Percentiles rank a stretch among this genome's conserved stretches.
Evolutionary conservation across 2,329 filamentous ascomycete genomes (phyloP).

Genomic region (Cladobotryum mycophilum): DNA sequence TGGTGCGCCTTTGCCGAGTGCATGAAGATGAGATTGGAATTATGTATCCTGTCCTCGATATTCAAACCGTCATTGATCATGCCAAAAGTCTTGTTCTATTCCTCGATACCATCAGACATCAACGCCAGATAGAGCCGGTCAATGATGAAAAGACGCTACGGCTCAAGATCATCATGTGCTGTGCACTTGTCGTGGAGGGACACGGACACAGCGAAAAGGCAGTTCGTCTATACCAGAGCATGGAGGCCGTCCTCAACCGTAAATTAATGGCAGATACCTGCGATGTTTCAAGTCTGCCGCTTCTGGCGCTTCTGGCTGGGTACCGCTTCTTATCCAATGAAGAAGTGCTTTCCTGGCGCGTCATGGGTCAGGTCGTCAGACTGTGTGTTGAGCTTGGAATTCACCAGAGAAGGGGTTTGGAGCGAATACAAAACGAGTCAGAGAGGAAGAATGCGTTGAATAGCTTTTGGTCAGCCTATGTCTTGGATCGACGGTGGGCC

Average conservation of each 20-base stretch:
- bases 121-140: slow-evolving; percentile 31
- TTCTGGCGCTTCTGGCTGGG: slow-evolving; percentile 47
- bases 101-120: slow-evolving; percentile 49
- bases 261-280: slow-evolving; percentile 51
- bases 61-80: slow-evolving; percentile 64
- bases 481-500: slow-evolving; percentile 80
- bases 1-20: slow-evolving; percentile 67
- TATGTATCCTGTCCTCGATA: slow-evolving; percentile 83
- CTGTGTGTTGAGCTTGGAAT: slow-evolving; percentile 76
- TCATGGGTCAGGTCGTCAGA: slow-evolving; percentile 76
- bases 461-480: slow-evolving; percentile 82
- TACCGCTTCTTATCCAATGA: slow-evolving; percentile 85
- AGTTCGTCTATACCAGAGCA: slow-evolving; percentile 66
- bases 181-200: slow-evolving; percentile 69
- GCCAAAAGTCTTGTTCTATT: slow-evolving; percentile 64
- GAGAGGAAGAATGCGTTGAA: slow-evolving; percentile 63
- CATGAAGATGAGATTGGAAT: slow-evolving; percentile 88
- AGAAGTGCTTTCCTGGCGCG: slow-evolving; percentile 77
- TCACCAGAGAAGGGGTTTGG: slow-evolving; percentile 70
- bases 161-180: slow-evolving; percentile 79
- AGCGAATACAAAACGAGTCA: slow-evolving; percentile 60
- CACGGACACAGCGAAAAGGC: slow-evolving; percentile 73
- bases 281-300: slow-evolving; percentile 41
- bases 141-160: slow-evolving; percentile 55
- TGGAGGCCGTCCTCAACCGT: slow-evolving; percentile 64